Percentiles rank a stretch among this genome's conserved stretches.
These are phyloP conservation scores for Monosporascus cannonballus DNA, from an alignment of 2,329 filamentous ascomycete genomes.

Conservation along the genomic window DNA sequence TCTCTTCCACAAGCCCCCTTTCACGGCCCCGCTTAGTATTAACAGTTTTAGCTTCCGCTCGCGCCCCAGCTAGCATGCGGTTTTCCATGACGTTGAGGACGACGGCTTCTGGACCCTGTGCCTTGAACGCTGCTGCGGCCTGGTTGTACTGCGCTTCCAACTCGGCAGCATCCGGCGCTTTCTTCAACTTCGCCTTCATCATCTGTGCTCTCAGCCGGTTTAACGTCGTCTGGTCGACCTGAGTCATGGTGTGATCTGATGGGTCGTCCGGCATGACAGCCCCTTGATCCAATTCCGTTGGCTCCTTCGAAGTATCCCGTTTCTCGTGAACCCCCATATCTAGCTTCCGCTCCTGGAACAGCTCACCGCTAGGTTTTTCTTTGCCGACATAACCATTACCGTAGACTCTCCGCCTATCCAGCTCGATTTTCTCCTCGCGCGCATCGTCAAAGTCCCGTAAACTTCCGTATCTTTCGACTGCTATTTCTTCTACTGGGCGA, in stretches of 20 bases:
- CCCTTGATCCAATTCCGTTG: slow-evolving; percentile 43
- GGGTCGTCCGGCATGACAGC: slow-evolving; percentile 49
- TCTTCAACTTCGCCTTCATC: slow-evolving; percentile 89
- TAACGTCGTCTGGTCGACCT: slow-evolving; percentile 70
- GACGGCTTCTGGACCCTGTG: slow-evolving; percentile 60
- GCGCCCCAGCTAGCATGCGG: slow-evolving; percentile 71
- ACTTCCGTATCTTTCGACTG: slow-evolving; percentile 73
- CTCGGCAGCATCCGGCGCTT: slow-evolving; percentile 65
- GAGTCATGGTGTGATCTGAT: slow-evolving; percentile 38
- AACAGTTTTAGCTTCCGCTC: slow-evolving; percentile 69
- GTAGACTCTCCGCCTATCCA: slow-evolving; percentile 77
- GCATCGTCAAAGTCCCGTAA: slow-evolving; percentile 86
- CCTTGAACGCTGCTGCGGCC: slow-evolving; percentile 56
- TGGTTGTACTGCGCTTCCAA: slow-evolving; percentile 81
- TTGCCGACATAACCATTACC: slow-evolving; percentile 80
- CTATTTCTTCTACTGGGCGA: slow-evolving; percentile 72
- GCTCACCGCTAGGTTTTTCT: slow-evolving; percentile 79
- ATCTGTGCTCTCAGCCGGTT: slow-evolving; percentile 90
- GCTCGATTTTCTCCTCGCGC: slow-evolving; percentile 84
- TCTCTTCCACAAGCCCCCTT: slow-evolving; percentile 78
- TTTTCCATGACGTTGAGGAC: slow-evolving; percentile 86
- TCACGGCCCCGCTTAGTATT: slow-evolving; percentile 78
- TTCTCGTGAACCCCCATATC: slow-evolving; percentile 43
- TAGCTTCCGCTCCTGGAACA: slow-evolving; percentile 69
- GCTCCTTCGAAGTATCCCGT: slow-evolving; percentile 25